Evolutionary conservation across 208 protist species (phyloP), one percentile per base, ranked within the genome.

Genomic region (Leishmania martiniquensis): DNA sequence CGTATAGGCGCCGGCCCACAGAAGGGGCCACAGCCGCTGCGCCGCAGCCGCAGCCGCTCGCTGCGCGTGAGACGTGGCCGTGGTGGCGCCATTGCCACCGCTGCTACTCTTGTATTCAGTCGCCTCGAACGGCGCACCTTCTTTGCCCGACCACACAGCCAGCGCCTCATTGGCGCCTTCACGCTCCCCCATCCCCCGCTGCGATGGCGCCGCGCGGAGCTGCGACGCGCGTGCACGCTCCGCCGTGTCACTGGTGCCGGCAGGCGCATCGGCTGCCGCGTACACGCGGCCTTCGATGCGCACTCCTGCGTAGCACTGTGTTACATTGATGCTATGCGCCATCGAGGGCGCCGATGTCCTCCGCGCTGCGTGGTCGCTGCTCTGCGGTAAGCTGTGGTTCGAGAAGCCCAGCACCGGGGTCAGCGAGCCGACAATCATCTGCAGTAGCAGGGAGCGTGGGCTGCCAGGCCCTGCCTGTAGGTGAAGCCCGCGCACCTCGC

Each of bases 401-500:
- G 66, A 62, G 57, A 83, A 54, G 69, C 69, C 62, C 22, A 95
- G 87, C 54, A 89, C 71, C 25, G 91, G 88, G 10, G 82, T 77
- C 49, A 84, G 67, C 4, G 82, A 75, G 57, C 85, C 90, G 15
- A 97, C 67, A 32, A 97, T 87, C 75, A 89, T 81, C 75, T 88
- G 83, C 77, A 97, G 85, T 66, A 97, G 67, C 65, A 91, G 63
- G 74, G 83, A 75, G 49, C 93, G 89, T 10, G 91, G 80, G 17
- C 78, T 74, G 65, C 85, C 86, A 10, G 54, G 29, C n/a, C 80
- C 75, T 47, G 80, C 84, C 74, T 93, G 94, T 15, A 89, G 37
- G 72, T 95, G 91, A 42, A 92, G n/a, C n/a, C 93, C 93, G 51
- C 91, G 91, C 68, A 97, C 75, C 68, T 89, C 85, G 25, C 87